These are phyloP conservation scores for Lentinula raphanica DNA, from an alignment of 768 basidiomycete species.

Conservation along the genomic window DNA sequence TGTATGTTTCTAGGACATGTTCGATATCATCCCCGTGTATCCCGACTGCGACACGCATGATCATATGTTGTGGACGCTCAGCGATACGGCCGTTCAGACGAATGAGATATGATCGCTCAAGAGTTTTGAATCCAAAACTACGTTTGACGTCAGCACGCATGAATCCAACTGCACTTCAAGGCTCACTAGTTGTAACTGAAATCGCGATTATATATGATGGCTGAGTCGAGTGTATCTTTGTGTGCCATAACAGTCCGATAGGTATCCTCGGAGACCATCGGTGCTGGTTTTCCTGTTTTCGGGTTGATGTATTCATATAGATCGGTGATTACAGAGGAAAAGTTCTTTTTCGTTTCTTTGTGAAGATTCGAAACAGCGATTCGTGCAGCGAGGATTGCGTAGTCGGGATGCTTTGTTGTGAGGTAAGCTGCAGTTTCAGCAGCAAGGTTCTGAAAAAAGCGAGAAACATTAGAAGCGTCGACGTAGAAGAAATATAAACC, in stretches of 20 bases:
- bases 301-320: constrained; percentile 92
- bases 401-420: constrained; percentile 96
- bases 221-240: constrained; percentile 79
- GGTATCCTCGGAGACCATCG: constrained; percentile 88
- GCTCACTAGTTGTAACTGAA: constrained; percentile 94
- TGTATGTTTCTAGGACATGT: constrained; percentile 85
- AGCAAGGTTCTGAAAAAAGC: constrained; percentile 70
- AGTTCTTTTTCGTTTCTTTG: constrained; percentile 98
- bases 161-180: too few species aligned
- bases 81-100: constrained; percentile 92
- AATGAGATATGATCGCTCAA: constrained; percentile 95
- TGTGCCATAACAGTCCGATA: constrained; percentile 80
- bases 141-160: background rate
- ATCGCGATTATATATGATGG: constrained; percentile 97
- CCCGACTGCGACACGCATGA: constrained; percentile 99
- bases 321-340: constrained; percentile 88
- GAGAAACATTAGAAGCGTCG: background rate
- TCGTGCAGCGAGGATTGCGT: constrained; percentile 95
- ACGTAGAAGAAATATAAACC: background rate
- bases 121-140: constrained; percentile 99
- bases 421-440: constrained; percentile 96
- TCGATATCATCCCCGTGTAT: constrained; percentile 91
- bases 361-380: constrained; percentile 98
- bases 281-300: constrained; percentile 80
- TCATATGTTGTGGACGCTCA: constrained; percentile 97